phyloP scores from a whole-genome alignment of 2,329 filamentous ascomycete species.

The Diaporthe vexans region DNA sequence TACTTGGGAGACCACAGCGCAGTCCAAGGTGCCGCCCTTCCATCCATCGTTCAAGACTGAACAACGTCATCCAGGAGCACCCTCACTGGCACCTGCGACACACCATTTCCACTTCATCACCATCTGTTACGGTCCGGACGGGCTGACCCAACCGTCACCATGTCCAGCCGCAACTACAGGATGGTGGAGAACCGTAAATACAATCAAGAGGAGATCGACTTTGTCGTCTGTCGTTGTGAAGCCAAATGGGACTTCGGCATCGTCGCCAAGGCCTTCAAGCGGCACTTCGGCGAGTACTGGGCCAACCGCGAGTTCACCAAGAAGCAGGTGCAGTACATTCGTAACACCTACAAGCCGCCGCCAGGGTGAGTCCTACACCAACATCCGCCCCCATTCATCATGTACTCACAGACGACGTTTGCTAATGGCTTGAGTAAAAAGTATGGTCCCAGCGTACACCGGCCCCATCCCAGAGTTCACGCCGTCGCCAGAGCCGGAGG shows the following conservation, averaged over 20 bases:
- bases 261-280: slow-evolving; percentile 40
- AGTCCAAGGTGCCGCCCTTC: neutral
- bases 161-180: slow-evolving; percentile 30
- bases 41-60: neutral
- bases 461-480: slow-evolving; percentile 36
- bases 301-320: slow-evolving; percentile 27
- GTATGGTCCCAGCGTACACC: slow-evolving; percentile 19
- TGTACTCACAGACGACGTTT: neutral
- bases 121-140: neutral
- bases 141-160: neutral
- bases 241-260: slow-evolving; percentile 19
- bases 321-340: slow-evolving; percentile 40
- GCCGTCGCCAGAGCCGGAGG: slow-evolving; percentile 1
- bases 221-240: slow-evolving; percentile 31
- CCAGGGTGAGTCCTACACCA: slow-evolving; percentile 28
- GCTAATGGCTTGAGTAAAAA: neutral
- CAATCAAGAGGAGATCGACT: slow-evolving; percentile 34
- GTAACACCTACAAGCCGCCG: slow-evolving; percentile 17
- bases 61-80: neutral
- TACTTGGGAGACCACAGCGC: neutral
- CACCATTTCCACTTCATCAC: neutral
- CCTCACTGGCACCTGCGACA: neutral
- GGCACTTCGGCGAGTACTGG: slow-evolving; percentile 32
- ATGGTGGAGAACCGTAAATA: slow-evolving; percentile 40
- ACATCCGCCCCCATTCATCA: too few relatives aligned